Evolutionary conservation across 176 grass and related monocot species (phyloP), one percentile per base, ranked within the genome.

Genomic region (Paspalum notatum): DNA sequence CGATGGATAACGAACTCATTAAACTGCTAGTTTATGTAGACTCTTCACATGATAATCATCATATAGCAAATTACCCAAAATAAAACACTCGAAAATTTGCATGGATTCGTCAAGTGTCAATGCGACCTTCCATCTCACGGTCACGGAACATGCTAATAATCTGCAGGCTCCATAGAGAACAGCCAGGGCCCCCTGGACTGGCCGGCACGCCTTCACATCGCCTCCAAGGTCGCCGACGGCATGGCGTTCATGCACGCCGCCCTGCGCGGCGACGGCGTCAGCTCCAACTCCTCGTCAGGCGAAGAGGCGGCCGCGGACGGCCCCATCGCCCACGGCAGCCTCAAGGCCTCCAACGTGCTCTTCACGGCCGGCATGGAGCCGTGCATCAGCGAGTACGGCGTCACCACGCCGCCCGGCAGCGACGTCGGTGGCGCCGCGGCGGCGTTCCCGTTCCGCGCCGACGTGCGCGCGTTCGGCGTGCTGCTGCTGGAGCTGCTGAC

Each of bases 271-370:
- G 58, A 68, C 40, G 88, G 72, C 26, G 16, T 15, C 10, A 75
- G 0, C 54, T 46, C 62, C 14, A 80, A 55, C 40, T n/a, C 86
- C 40, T 67, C 75, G 6, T 67, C 38, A 2, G 82, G 17, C 26
- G 41, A 56, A 2, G 41, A 27, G 4, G 18, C 61, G 0, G 42
- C 74, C 2, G 12, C 12, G 37, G 70, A 71, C 8, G 77, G 41
- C 11, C 57, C 82, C 15, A 79, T 93, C 51, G 82, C 75, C n/a
- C 91, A 90, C 58, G 91, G 88, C 24, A 88, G 62, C 83, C 80
- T 94, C 79, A 88, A 94, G 84, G 70, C 85, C 44, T 81, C 91
- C n/a, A 94, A 88, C 85, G 73, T 94, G 27, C 75, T 94, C 68
- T 83, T 94, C 74, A 91, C 76, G 12, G 26, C 25, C 70, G 13